Base-by-base conservation (phyloP, 2,329 filamentous ascomycete species). In the Xylariaceae sp. region DNA sequence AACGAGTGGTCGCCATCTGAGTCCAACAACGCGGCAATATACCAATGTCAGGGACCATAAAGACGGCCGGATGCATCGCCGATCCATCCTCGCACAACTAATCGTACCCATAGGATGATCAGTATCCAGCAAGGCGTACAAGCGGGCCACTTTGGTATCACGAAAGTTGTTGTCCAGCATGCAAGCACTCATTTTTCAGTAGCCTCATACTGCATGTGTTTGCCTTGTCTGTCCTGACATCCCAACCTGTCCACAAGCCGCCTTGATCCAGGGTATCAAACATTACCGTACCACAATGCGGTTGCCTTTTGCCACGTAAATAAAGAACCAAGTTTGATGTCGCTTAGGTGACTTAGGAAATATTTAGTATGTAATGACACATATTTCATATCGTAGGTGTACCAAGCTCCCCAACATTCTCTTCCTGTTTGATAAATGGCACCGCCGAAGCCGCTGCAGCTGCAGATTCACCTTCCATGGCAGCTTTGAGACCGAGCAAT, bases 401-500 rank as follows among this genome's bases (percentile, higher is more conserved):
- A 36, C 30, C 32, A 27, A 13, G 35, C 15, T 46, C 18, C 10
- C 32, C 20, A 32, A 20, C n/a, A 42, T 47, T 18, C 20, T 50
- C 42, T 50, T 60, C 50, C 27, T 62, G 57, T 52, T 62, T 58
- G 40, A 56, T 56, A 27, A 47, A 44, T 2, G 42, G 3, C 16
- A 58, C 50, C 11, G 51, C 45, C 29, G 57, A 26, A 18, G 50
- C 51, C 30, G 55, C 58, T 18, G 57, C 39, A 4, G 55, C 55
- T 15, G 53, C 47, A 9, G 61, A 58, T 33, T 64, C 60, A 11
- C 53, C 56, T 33, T 64, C 63, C 45, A 64, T 58, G 27, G 65
- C 66, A 30, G 62, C 65, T 35, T 64, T 65, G 2, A 69, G 55
- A 23, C 60, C 55, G 29, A 69, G 61, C 23, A 69, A 50, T 0